Percentiles rank a stretch among this genome's conserved stretches.
phyloP scores from a whole-genome alignment of 2,329 filamentous ascomycete genomes.

The Colletotrichum higginsianum region DNA sequence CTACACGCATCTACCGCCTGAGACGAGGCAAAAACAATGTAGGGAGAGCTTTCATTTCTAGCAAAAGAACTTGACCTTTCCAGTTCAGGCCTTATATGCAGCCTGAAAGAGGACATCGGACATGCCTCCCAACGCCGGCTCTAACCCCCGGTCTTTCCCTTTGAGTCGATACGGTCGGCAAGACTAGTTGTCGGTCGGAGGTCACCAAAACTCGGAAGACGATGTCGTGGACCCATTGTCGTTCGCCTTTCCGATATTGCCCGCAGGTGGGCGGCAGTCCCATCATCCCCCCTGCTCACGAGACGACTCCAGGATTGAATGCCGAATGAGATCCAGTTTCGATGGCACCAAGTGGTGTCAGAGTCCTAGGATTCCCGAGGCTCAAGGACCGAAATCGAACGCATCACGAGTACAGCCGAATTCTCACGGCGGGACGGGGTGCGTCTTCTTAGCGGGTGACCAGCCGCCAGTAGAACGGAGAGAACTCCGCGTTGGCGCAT shows the following conservation, averaged over 20 bases:
- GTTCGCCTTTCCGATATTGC: conserved; percentile 9
- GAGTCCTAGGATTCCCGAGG: too few species aligned
- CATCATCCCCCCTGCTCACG: neutral
- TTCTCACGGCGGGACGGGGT: neutral
- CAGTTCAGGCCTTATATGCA: too few species aligned
- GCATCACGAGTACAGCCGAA: neutral
- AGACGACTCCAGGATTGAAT: neutral
- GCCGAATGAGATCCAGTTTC: conserved; percentile 3
- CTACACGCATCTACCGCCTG: too few species aligned
- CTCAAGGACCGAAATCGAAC: neutral
- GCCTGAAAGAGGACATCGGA: too few species aligned
- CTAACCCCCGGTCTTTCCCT: too few species aligned
- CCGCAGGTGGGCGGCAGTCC: conserved; percentile 14
- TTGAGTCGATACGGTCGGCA: neutral
- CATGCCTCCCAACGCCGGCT: too few species aligned
- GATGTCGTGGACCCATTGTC: conserved; percentile 13
- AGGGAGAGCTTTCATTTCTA: too few species aligned
- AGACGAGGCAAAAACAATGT: too few species aligned
- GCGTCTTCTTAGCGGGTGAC: neutral
- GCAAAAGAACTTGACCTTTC: too few species aligned
- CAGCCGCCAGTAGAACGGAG: neutral
- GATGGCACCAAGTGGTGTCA: neutral
- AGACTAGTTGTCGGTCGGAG: neutral
- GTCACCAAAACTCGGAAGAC: neutral
- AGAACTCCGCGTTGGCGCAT: neutral